These are phyloP conservation scores for Noccaea caerulescens DNA, from an alignment of 345 rosid genomes.

Conservation along the genomic window DNA sequence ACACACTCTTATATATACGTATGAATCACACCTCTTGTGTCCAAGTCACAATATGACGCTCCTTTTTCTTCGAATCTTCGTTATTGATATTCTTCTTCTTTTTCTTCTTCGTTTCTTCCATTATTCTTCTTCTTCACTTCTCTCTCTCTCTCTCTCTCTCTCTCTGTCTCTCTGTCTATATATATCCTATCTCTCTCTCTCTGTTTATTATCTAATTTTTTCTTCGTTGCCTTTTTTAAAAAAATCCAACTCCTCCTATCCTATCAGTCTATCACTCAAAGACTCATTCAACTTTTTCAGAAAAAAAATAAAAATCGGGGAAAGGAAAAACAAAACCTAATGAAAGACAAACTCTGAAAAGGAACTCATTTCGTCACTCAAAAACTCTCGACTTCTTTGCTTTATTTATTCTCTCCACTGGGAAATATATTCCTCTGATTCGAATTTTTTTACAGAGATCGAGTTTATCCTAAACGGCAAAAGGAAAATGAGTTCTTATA, in stretches of 20 bases:
- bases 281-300: slow-evolving; percentile 43
- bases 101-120: slow-evolving; percentile 60
- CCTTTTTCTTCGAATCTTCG: slow-evolving; percentile 82
- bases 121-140: slow-evolving; percentile 23
- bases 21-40: slow-evolving; percentile 59
- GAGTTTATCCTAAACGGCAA: slow-evolving; percentile 29
- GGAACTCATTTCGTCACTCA: slow-evolving; percentile 41
- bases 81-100: slow-evolving; percentile 53
- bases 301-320: slow-evolving; percentile 2
- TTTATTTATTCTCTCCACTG: slow-evolving; percentile 43
- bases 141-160: slow-evolving; percentile 16
- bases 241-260: slow-evolving; percentile 44
- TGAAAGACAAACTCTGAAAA: slow-evolving; percentile 46
- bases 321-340: slow-evolving; percentile 29
- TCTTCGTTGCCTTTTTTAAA: slow-evolving; percentile 48
- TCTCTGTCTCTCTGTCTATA: slow-evolving; percentile 25
- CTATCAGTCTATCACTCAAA: slow-evolving; percentile 43
- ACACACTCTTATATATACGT: neutral
- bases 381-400: slow-evolving; percentile 32
- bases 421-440: slow-evolving; percentile 15
- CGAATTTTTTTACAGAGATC: slow-evolving; percentile 9
- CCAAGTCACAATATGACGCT: slow-evolving; percentile 85
- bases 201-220: slow-evolving; percentile 17
- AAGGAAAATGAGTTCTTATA: slow-evolving; percentile 17
- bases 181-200: slow-evolving; percentile 2